Conservation (phyloP, 2,329 filamentous ascomycete species). For the Claviceps africana region DNA sequence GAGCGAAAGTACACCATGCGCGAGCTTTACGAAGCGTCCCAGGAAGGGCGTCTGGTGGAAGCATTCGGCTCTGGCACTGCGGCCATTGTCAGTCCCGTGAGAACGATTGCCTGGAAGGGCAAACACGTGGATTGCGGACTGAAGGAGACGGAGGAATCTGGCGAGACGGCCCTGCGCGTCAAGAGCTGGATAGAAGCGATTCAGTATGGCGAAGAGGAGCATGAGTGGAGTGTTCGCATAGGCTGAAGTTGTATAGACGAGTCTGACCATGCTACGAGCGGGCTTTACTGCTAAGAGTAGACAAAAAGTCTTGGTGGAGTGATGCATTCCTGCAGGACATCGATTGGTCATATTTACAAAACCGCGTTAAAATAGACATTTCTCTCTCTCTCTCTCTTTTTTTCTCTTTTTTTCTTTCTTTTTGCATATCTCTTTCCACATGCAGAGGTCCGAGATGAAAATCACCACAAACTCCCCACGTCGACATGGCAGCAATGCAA, state of each 20-base stretch:
- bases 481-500: neutral
- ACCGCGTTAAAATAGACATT: neutral
- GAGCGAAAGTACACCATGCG: conserved; percentile 91
- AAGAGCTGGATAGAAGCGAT: conserved; percentile 94
- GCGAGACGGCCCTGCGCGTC: conserved; percentile 72
- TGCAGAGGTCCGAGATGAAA: neutral
- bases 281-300: neutral
- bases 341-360: neutral
- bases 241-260: conserved; percentile 7
- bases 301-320: neutral
- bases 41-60: conserved; percentile 78
- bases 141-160: conserved; percentile 68
- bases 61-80: conserved; percentile 91
- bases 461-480: neutral
- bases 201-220: conserved; percentile 87
- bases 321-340: neutral
- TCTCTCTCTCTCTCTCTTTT: neutral
- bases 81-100: conserved; percentile 81
- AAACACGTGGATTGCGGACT: conserved; percentile 72
- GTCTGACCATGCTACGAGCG: neutral
- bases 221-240: conserved; percentile 67
- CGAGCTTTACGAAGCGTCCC: conserved; percentile 66
- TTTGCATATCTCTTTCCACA: neutral
- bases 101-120: conserved; percentile 80
- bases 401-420: neutral